Percentiles rank a stretch among this genome's conserved stretches.
These are phyloP conservation scores for Hanseniaspora nectarophila DNA, from an alignment of 805 yeast species.

Conservation along the genomic window DNA sequence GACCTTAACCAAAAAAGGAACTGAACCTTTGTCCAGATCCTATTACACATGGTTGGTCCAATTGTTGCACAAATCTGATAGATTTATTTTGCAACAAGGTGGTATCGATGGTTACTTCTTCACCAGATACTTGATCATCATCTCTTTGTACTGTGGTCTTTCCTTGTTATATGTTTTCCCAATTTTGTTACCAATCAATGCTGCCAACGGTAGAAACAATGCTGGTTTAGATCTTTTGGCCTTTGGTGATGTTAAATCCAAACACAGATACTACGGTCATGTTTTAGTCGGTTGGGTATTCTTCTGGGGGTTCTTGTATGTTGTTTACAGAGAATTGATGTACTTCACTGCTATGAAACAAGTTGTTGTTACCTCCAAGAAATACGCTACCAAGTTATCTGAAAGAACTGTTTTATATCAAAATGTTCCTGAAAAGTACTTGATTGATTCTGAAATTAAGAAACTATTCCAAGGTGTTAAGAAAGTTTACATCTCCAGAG, in stretches of 20 bases:
- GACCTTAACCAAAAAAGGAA: conserved; percentile 47
- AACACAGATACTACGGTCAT: conserved; percentile 70
- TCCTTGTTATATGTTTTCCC: conserved; percentile 49
- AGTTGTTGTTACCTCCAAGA: conserved; percentile 69
- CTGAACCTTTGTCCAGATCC: conserved; percentile 61
- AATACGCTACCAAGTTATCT: conserved; percentile 59
- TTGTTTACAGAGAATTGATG: conserved; percentile 70
- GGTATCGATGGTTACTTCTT: conserved; percentile 94
- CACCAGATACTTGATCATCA: conserved; percentile 56
- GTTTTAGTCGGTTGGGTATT: conserved; percentile 69
- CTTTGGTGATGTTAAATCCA: conserved; percentile 56
- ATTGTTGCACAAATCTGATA: conserved; percentile 52
- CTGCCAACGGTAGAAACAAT: conserved; percentile 49
- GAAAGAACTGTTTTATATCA: conserved; percentile 78
- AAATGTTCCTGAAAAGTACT: conserved; percentile 62
- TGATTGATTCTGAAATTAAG: conserved; percentile 60
- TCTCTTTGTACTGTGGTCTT: conserved; percentile 42
- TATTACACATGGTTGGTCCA: conserved; percentile 58
- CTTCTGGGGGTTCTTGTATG: conserved; percentile 56
- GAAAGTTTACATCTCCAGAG: conserved; percentile 66
- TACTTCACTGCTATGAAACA: conserved; percentile 66
- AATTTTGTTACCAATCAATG: conserved; percentile 74
- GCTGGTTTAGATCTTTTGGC: conserved; percentile 65
- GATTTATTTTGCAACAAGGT: conserved; percentile 69
- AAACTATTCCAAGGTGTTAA: conserved; percentile 74